A percentile compares a stretch with the other conserved stretches of the same genome.
These are phyloP conservation scores for Russula ochroleuca DNA, from an alignment of 768 basidiomycete species.

Conservation along the genomic window DNA sequence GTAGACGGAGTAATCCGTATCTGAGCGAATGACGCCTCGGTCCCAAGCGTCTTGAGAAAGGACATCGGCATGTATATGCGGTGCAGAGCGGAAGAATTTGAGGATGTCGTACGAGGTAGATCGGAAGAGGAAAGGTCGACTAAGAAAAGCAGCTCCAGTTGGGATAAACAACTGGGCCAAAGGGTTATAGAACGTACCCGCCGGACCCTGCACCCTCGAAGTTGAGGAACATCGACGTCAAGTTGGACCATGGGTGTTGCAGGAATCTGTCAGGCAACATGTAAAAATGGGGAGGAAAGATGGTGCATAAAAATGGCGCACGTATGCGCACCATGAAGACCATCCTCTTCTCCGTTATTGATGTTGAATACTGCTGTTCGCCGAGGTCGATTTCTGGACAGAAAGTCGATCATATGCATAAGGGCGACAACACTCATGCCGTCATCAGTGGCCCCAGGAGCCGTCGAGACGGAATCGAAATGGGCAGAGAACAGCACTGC, in stretches of 20 bases:
- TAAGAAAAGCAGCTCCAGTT: constrained; percentile 29
- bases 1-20: constrained; percentile 74
- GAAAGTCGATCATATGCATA: constrained; percentile 54
- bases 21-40: constrained; percentile 58
- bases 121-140: constrained; percentile 74
- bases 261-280: constrained; percentile 46
- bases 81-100: constrained; percentile 49
- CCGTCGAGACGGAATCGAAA: constrained; percentile 75
- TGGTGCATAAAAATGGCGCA: constrained; percentile 34
- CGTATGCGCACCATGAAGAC: constrained; percentile 67
- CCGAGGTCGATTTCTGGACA: constrained; percentile 43
- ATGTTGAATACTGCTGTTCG: constrained; percentile 76
- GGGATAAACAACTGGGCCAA: constrained; percentile 2
- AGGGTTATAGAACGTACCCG: constrained; percentile 45
- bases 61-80: constrained; percentile 70
- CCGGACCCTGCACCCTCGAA: constrained; percentile 78
- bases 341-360: constrained; percentile 83
- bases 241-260: constrained; percentile 68
- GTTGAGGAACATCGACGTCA: constrained; percentile 68
- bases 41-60: constrained; percentile 66
- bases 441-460: constrained; percentile 72
- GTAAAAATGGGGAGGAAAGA: background rate
- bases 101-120: constrained; percentile 57
- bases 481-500: constrained; percentile 73
- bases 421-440: constrained; percentile 68